These are phyloP conservation scores for Fusarium coicis DNA, from an alignment of 2,329 filamentous ascomycete genomes.

Conservation along the genomic window DNA sequence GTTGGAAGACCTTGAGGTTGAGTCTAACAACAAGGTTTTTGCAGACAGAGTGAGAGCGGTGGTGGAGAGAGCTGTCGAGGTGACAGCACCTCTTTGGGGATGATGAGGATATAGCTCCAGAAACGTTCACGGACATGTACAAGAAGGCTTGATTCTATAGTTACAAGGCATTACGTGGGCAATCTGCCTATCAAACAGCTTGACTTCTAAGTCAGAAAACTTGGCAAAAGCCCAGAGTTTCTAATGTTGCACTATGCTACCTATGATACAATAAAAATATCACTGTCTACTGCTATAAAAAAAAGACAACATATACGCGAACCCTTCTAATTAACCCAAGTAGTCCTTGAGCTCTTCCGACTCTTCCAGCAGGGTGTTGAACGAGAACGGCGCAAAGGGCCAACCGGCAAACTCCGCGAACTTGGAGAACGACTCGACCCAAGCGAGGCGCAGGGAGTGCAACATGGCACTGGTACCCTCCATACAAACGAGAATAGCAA, in stretches of 20 bases:
- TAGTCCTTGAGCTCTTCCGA: constrained; percentile 72
- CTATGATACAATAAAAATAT: constrained; percentile 50
- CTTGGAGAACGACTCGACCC: constrained; percentile 98
- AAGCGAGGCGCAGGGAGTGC: constrained; percentile 89
- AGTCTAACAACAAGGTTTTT: constrained; percentile 81
- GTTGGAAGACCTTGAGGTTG: constrained; percentile 91
- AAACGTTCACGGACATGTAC: not conserved
- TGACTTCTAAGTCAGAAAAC: not conserved
- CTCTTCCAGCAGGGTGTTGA: constrained; percentile 85
- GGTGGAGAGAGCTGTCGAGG: constrained; percentile 89
- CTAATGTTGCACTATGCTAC: constrained; percentile 41
- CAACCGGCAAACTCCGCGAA: constrained; percentile 93
- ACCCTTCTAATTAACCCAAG: constrained; percentile 53
- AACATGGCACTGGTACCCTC: constrained; percentile 97
- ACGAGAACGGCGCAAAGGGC: constrained; percentile 89
- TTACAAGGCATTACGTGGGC: not conserved
- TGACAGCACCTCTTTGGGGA: constrained; percentile 79
- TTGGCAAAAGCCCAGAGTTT: constrained; percentile 34
- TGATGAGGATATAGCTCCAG: constrained; percentile 37
- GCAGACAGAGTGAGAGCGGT: constrained; percentile 88
- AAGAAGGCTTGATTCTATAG: not conserved
- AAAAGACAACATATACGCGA: constrained; percentile 16
- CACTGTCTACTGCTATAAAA: constrained; percentile 47
- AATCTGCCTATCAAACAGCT: not conserved
- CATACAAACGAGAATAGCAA: constrained; percentile 85